phyloP scores from a whole-genome alignment of 2,329 filamentous ascomycete species.

The Neonectria punicea region DNA sequence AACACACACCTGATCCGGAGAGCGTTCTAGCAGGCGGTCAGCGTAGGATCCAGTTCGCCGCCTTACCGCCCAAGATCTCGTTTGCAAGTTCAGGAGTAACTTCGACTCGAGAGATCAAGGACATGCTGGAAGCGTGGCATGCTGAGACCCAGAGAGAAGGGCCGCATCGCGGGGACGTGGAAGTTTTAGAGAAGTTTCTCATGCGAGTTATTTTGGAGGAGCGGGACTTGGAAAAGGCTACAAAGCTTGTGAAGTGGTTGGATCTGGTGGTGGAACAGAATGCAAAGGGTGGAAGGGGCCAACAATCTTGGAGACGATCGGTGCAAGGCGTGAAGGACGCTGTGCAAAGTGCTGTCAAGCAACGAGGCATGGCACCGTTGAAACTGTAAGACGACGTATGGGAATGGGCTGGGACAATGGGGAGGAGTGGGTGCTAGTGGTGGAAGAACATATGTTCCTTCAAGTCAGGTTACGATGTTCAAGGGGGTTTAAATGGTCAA shows the following conservation, averaged over 20 bases:
- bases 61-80: conserved; percentile 55
- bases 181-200: conserved; percentile 79
- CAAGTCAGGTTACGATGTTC: not conserved
- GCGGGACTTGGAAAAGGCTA: conserved; percentile 79
- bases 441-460: not conserved
- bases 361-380: conserved; percentile 67
- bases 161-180: conserved; percentile 82
- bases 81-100: conserved; percentile 59
- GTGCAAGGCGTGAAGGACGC: conserved; percentile 57
- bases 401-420: not conserved
- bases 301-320: conserved; percentile 58
- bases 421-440: not conserved
- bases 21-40: conserved; percentile 49
- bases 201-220: conserved; percentile 78
- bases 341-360: conserved; percentile 65
- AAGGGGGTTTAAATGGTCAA: not conserved
- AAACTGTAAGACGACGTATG: conserved; percentile 52
- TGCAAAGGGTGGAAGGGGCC: conserved; percentile 49
- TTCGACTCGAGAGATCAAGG: conserved; percentile 70
- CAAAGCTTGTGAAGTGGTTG: conserved; percentile 76
- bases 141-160: conserved; percentile 76
- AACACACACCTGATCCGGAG: conserved; percentile 37
- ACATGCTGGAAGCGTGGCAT: conserved; percentile 82
- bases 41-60: conserved; percentile 58
- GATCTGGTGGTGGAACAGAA: conserved; percentile 65